A percentile compares a stretch with the other conserved stretches of the same genome.
Evolutionary conservation across 2,329 filamentous ascomycete species (phyloP).

Genomic region (Chrysoporthe cubensis): DNA sequence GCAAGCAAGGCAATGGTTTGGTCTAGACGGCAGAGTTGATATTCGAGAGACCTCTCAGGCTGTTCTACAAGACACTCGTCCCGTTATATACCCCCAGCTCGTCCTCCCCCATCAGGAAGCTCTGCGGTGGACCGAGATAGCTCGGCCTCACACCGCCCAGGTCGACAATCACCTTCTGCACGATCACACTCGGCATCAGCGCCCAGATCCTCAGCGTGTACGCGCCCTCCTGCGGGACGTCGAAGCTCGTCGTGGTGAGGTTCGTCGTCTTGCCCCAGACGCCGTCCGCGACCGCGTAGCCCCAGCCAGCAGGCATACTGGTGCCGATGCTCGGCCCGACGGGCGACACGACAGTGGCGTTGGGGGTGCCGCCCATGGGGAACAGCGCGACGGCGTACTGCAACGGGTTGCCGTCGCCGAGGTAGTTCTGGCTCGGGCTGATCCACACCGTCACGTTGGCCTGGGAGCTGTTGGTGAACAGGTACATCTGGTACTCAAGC

Average conservation of each 20-base stretch:
- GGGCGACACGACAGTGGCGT: conserved; percentile 44
- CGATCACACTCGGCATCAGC: conserved; percentile 54
- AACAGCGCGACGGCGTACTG: conserved; percentile 56
- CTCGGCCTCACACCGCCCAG: conserved; percentile 57
- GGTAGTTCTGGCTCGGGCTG: conserved; percentile 57
- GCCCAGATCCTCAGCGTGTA: conserved; percentile 57
- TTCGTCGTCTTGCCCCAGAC: conserved; percentile 51
- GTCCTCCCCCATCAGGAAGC: conserved; percentile 50
- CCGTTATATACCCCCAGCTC: conserved; percentile 41
- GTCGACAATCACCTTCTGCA: conserved; percentile 61
- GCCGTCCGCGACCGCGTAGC: conserved; percentile 47
- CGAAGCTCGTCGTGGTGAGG: conserved; percentile 50
- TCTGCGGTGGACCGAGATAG: conserved; percentile 62
- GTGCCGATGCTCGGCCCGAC: conserved; percentile 47
- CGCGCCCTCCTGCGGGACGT: conserved; percentile 45
- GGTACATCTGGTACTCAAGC: conserved; percentile 64
- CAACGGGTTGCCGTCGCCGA: conserved; percentile 52
- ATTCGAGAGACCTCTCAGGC: background rate
- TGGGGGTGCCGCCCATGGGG: conserved; percentile 38
- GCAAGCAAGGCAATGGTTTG: background rate
- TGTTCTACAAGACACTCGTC: conserved; percentile 35
- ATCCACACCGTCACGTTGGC: conserved; percentile 54
- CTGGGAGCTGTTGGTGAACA: conserved; percentile 56
- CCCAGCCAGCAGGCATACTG: conserved; percentile 48
- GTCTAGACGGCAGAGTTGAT: background rate